Evolutionary conservation across 208 protist genomes (phyloP).

Genomic region (Acanthamoeba healyi): DNA sequence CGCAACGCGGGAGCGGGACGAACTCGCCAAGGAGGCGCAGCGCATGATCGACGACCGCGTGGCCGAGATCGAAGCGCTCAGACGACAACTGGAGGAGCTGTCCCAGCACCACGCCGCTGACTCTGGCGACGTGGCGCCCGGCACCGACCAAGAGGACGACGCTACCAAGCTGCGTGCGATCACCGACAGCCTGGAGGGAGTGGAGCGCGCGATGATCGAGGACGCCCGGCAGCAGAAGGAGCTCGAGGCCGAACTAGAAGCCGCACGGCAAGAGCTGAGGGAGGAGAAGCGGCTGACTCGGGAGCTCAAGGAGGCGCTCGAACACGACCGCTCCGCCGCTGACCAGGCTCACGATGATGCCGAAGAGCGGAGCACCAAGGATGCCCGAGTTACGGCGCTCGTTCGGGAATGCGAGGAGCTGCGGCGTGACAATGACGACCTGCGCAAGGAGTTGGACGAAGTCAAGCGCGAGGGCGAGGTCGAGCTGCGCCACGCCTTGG

Average conservation of each 20-base stretch:
- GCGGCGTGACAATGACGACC: constrained; percentile 36
- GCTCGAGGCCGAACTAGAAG: constrained; percentile 3
- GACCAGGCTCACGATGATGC: not conserved
- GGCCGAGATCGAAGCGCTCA: not conserved
- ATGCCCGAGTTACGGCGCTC: not conserved
- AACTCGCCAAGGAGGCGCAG: not conserved
- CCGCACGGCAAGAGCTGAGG: not conserved
- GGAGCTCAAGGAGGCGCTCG: not conserved
- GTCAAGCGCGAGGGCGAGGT: constrained; percentile 5
- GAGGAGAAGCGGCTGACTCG: not conserved
- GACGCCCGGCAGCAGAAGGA: not conserved
- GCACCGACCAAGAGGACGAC: not conserved
- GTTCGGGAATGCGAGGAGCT: not conserved
- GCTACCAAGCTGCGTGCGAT: not conserved
- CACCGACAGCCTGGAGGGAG: not conserved
- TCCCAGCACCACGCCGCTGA: not conserved
- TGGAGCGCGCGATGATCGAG: constrained; percentile 5
- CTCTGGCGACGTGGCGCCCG: not conserved
- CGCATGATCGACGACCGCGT: not conserved
- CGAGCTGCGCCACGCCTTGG: not conserved
- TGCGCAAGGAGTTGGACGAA: constrained; percentile 1
- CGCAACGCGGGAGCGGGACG: not conserved
- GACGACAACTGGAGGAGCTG: not conserved
- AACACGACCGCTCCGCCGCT: not conserved
- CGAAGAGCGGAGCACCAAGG: not conserved